These are phyloP conservation scores for Metarhizium humberi DNA, from an alignment of 2,329 filamentous ascomycete species.

Conservation along the genomic window DNA sequence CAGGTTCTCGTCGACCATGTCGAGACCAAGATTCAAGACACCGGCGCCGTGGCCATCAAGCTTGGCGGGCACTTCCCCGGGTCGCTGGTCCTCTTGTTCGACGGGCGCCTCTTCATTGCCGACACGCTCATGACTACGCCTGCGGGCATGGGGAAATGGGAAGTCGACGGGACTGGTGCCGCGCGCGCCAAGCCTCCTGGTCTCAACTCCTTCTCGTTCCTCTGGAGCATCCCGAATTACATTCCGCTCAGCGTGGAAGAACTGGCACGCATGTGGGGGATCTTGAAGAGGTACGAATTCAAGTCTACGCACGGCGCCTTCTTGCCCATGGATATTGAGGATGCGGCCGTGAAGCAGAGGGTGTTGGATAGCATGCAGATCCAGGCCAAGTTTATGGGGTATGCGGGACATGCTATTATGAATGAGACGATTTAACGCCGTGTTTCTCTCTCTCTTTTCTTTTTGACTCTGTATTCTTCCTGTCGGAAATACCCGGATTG, in stretches of 20 bases:
- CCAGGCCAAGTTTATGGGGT: slow-evolving; percentile 41
- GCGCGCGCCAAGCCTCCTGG: slow-evolving; percentile 28
- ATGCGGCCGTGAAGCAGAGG: slow-evolving; percentile 7
- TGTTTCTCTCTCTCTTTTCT: background rate
- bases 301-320: slow-evolving; percentile 44
- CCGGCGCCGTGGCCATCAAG: slow-evolving; percentile 54
- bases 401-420: too few species aligned
- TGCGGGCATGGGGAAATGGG: slow-evolving; percentile 28
- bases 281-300: too few species aligned
- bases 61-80: slow-evolving; percentile 75
- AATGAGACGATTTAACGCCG: slow-evolving; percentile 9
- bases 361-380: slow-evolving; percentile 66
- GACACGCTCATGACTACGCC: slow-evolving; percentile 70
- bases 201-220: slow-evolving; percentile 54
- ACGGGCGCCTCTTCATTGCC: slow-evolving; percentile 57
- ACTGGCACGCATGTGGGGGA: too few species aligned
- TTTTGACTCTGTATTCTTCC: too few species aligned
- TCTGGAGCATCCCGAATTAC: slow-evolving; percentile 69
- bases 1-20: slow-evolving; percentile 7
- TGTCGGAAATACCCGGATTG: too few species aligned
- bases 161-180: slow-evolving; percentile 27
- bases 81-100: slow-evolving; percentile 56
- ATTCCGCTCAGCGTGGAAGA: slow-evolving; percentile 46
- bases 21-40: slow-evolving; percentile 36
- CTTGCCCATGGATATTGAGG: slow-evolving; percentile 50